A percentile compares a stretch with the other conserved stretches of the same genome.
Evolutionary conservation across 2,329 filamentous ascomycete genomes (phyloP).

Genomic region (Colletotrichum sublineola): DNA sequence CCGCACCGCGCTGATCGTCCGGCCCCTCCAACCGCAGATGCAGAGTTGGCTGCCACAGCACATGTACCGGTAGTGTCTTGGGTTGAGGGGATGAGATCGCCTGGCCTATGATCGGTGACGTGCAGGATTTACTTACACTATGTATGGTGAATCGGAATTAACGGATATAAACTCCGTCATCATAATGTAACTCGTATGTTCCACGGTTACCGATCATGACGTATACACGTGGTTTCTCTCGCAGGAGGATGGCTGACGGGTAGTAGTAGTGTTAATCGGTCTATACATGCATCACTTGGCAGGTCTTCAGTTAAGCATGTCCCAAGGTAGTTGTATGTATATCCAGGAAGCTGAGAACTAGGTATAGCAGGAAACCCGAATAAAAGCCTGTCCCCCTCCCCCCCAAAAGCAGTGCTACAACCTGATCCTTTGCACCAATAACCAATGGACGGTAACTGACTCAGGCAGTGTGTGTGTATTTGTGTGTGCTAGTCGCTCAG

Average conservation of each 20-base stretch:
- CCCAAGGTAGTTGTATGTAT: no score
- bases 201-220: neutral
- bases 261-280: no score
- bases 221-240: neutral
- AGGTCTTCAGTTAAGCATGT: neutral
- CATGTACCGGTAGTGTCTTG: neutral
- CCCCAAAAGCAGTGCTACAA: neutral
- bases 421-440: neutral
- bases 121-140: neutral
- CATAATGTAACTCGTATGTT: neutral
- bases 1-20: constrained; percentile 27
- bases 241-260: neutral
- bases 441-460: neutral
- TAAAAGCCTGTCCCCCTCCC: neutral
- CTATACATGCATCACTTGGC: no score
- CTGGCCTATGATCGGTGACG: neutral
- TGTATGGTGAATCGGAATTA: neutral
- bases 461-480: neutral
- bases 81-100: neutral
- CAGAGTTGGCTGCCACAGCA: neutral
- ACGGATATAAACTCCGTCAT: constrained; percentile 3
- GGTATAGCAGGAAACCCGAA: neutral
- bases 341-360: no score
- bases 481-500: neutral
- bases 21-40: constrained; percentile 7